Evolutionary conservation across 2,329 filamentous ascomycete genomes (phyloP), one percentile per base, ranked within the genome.

Genomic region (Colletotrichum sp.): DNA sequence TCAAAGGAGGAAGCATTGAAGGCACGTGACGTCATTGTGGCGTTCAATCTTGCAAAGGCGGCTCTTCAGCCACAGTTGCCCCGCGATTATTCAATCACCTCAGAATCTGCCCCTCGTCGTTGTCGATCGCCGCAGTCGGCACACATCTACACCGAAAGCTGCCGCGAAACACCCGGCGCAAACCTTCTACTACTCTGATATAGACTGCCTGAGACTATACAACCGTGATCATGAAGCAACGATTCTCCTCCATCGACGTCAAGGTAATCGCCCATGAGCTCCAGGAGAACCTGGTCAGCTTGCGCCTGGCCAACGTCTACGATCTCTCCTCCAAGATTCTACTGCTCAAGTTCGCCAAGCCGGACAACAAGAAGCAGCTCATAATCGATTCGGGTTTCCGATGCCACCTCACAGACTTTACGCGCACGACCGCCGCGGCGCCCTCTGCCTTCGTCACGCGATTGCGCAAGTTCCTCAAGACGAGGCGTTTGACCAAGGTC

Each of bases 241-340:
- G 94, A 79, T 95, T 95, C 84, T 95, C 93, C 15, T 95, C 94
- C n/a, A 84, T 95, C 73, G 94, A 95, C 82, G 93, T 95, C 81
- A 94, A 93, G 88, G 95, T 98, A 85, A 98, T 99, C 83, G 94
- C 96, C 72, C 95, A 98, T 84, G 97, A 99, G 90, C 94, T 99
- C 77, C 93, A 95, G 76, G 88, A 91, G 78, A 91, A 90, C 78
- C 90, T 99, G 70, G 92, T 94, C 75, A 92, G 92, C 75, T 90
- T 99, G 77, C 95, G 97, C 78, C 91, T 99, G 67, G 92, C 95
- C 77, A 99, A 99, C 83, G 93, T 98, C 84, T 99, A 99, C 87
- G 97, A 99, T 84, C 92, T 99, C 76, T 98, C 95, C 77, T 96
- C 96, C 79, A 96, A 96, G 83, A 98, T 99, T 82, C 95, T 99